These are phyloP conservation scores for Craterostigma plantagineum DNA, from an alignment of 257 asterid species.

Conservation along the genomic window DNA sequence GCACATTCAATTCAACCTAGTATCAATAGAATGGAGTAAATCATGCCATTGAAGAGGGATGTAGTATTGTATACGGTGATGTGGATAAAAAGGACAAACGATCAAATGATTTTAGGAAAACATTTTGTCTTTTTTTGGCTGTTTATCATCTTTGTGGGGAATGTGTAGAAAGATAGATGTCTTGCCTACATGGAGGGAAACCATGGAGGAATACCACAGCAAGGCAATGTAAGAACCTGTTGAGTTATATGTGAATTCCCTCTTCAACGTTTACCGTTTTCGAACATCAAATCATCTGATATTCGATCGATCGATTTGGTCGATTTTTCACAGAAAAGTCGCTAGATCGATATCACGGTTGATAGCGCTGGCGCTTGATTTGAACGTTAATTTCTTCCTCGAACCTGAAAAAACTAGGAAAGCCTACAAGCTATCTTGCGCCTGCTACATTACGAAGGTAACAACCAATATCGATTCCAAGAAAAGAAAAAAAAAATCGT, in stretches of 20 bases:
- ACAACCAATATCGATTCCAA: too few species aligned
- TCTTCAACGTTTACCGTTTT: not conserved
- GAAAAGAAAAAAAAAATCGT: too few species aligned
- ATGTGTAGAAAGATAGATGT: slow-evolving; percentile 23
- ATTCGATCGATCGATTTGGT: too few species aligned
- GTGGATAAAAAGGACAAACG: too few species aligned
- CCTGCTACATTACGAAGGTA: slow-evolving; percentile 77
- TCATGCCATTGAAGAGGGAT: too few species aligned
- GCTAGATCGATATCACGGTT: slow-evolving; percentile 47
- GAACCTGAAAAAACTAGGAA: slow-evolving; percentile 53
- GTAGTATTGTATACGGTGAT: too few species aligned
- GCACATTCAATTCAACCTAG: slow-evolving; percentile 98
- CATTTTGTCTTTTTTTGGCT: too few species aligned
- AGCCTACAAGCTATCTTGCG: slow-evolving; percentile 57
- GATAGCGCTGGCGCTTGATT: slow-evolving; percentile 67
- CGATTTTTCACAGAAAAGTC: slow-evolving; percentile 33
- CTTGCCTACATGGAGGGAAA: slow-evolving; percentile 71
- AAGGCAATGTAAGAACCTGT: slow-evolving; percentile 58
- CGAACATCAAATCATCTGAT: not conserved
- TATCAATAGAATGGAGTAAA: too few species aligned
- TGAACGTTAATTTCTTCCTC: slow-evolving; percentile 39
- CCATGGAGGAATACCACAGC: slow-evolving; percentile 72
- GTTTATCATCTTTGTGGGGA: too few species aligned
- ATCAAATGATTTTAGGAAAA: too few species aligned
- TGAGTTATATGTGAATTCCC: not conserved